A percentile compares a stretch with the other conserved stretches of the same genome.
Evolutionary conservation across 441 rosid genomes (phyloP).

Genomic region (Brassica balearica): DNA sequence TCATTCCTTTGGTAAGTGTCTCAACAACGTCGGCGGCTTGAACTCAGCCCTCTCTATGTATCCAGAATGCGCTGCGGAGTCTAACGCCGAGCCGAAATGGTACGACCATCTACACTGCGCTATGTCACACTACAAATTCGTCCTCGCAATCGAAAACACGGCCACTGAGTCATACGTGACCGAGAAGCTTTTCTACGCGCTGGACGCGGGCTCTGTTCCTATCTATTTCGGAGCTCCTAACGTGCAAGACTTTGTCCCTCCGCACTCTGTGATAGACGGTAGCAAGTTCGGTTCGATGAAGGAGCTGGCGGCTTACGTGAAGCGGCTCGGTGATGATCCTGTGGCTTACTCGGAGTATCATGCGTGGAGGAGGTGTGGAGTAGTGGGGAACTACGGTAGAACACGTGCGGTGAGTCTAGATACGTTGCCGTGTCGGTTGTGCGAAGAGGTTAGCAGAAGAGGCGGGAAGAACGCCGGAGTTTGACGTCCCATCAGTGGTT

Average conservation of each 20-base stretch:
- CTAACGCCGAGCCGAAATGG: conserved; percentile 64
- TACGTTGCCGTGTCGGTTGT: conserved; percentile 83
- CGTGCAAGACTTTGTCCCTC: conserved; percentile 78
- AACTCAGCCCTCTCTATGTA: conserved; percentile 76
- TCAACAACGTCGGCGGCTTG: conserved; percentile 79
- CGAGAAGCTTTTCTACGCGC: conserved; percentile 84
- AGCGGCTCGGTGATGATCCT: conserved; percentile 64
- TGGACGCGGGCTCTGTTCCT: conserved; percentile 80
- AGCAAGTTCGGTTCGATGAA: conserved; percentile 62
- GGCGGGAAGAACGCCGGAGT: conserved; percentile 68
- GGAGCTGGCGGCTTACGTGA: conserved; percentile 69
- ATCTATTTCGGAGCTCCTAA: conserved; percentile 88
- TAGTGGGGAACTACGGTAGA: conserved; percentile 64
- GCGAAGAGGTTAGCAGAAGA: conserved; percentile 49
- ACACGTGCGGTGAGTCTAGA: conserved; percentile 73
- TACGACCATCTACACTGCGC: conserved; percentile 91
- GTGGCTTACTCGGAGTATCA: conserved; percentile 82
- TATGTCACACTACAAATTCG: conserved; percentile 92
- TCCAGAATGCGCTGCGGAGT: conserved; percentile 68
- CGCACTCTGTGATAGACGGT: conserved; percentile 75
- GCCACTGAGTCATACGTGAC: conserved; percentile 83
- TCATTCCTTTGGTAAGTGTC: conserved; percentile 91
- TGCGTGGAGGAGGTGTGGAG: conserved; percentile 92
- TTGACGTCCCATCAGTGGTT: conserved; percentile 18
- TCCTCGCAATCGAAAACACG: conserved; percentile 89